These are phyloP conservation scores for Fusarium neocosmosporiellum DNA, from an alignment of 2,329 filamentous ascomycete genomes.

Conservation along the genomic window DNA sequence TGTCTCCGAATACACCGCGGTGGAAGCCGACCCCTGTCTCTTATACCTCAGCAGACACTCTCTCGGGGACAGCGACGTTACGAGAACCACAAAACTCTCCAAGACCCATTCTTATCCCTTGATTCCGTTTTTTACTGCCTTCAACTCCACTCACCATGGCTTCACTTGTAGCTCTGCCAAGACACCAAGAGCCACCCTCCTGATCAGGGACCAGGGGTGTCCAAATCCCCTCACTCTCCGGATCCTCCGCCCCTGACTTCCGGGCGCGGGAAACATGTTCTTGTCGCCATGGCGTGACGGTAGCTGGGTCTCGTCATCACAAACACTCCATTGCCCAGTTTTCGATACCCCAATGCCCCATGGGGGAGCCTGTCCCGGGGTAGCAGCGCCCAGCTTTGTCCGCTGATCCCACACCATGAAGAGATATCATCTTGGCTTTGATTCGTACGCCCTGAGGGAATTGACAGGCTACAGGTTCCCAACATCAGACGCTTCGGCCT, in stretches of 20 bases:
- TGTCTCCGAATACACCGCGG: background rate
- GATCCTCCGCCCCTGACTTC: background rate
- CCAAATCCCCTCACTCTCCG: background rate
- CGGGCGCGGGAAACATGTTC: background rate
- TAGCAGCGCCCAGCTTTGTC: background rate
- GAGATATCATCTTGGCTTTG: background rate
- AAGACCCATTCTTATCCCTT: background rate
- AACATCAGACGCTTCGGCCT: background rate
- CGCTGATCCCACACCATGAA: background rate
- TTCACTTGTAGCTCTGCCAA: background rate
- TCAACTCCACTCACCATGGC: conserved; percentile 1
- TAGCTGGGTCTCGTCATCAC: background rate
- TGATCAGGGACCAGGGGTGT: conserved; percentile 49
- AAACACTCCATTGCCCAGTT: conserved; percentile 21
- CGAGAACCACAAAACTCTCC: background rate
- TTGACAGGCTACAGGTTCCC: background rate
- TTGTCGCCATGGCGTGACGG: conserved; percentile 16
- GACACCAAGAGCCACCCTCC: conserved; percentile 59
- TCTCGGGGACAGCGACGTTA: background rate
- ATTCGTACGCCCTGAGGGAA: background rate
- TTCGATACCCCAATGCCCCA: conserved; percentile 16
- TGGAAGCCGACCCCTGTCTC: background rate
- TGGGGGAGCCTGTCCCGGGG: conserved; percentile 18
- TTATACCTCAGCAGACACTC: background rate
- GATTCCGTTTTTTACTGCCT: conserved; percentile 6